Conservation (phyloP, 2,329 filamentous ascomycete species). For the Diaporthe humulicola region DNA sequence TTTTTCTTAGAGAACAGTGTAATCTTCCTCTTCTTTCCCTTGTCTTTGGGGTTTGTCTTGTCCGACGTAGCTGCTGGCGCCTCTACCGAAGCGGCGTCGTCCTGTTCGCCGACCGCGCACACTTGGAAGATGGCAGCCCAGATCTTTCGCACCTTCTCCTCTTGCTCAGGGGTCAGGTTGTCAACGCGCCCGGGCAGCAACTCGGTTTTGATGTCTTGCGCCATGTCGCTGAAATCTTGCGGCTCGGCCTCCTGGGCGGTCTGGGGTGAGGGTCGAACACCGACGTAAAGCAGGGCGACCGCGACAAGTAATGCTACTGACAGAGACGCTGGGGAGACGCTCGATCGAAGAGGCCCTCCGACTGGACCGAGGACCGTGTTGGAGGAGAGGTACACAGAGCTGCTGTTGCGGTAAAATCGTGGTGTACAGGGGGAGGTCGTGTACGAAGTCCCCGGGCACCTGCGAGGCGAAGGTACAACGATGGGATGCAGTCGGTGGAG, state of each 20-base stretch:
- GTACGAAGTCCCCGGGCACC: background rate
- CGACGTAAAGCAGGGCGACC: slow-evolving; percentile 18
- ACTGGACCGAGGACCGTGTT: background rate
- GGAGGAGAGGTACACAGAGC: background rate
- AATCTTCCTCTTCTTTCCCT: slow-evolving; percentile 80
- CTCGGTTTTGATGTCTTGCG: slow-evolving; percentile 49
- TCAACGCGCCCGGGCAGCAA: slow-evolving; percentile 80
- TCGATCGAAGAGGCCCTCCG: slow-evolving; percentile 30
- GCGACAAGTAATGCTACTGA: slow-evolving; percentile 27
- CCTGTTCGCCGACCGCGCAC: slow-evolving; percentile 70
- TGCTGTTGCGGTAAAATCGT: background rate
- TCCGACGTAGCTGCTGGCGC: slow-evolving; percentile 46
- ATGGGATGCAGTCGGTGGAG: background rate
- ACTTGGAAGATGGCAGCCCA: slow-evolving; percentile 84
- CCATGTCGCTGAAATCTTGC: slow-evolving; percentile 32
- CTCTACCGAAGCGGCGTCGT: slow-evolving; percentile 49
- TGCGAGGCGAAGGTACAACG: background rate
- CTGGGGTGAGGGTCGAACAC: background rate
- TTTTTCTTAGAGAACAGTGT: slow-evolving; percentile 77
- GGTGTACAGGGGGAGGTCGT: background rate
- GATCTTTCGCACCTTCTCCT: slow-evolving; percentile 87
- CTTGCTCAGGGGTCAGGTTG: slow-evolving; percentile 90
- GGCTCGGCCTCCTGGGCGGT: slow-evolving; percentile 10
- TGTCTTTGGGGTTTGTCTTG: slow-evolving; percentile 54
- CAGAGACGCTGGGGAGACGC: slow-evolving; percentile 28